Percentiles rank a stretch among this genome's conserved stretches.
Conservation (phyloP, 1,284 basidiomycete species). For the Moesziomyces sp. region DNA sequence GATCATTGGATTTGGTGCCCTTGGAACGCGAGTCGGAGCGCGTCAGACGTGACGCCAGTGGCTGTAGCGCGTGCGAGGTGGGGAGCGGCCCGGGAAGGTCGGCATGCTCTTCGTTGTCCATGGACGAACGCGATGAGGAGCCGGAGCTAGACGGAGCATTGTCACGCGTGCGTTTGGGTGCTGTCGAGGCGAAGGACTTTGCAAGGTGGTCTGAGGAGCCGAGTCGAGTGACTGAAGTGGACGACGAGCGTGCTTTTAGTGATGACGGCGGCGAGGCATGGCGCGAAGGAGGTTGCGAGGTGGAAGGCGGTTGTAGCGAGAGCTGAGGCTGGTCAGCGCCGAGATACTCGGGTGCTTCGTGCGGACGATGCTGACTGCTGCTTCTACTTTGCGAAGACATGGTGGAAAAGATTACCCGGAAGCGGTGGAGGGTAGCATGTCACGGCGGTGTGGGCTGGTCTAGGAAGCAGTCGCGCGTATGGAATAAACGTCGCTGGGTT, state of each 20-base stretch:
- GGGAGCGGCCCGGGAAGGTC: conserved; percentile 40
- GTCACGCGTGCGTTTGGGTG: conserved; percentile 2
- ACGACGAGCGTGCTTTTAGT: conserved; percentile 12
- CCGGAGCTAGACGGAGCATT: conserved; percentile 6
- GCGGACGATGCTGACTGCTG: conserved; percentile 33
- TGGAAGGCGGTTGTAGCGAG: conserved; percentile 18
- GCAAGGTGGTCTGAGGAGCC: conserved; percentile 14
- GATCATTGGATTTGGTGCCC: not conserved
- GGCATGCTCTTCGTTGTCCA: conserved; percentile 30
- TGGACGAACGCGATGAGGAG: conserved; percentile 15
- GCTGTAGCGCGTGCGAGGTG: conserved; percentile 26
- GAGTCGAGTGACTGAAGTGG: conserved; percentile 22
- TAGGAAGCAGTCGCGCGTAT: not conserved
- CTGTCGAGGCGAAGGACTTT: conserved; percentile 8
- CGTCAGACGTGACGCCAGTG: conserved; percentile 28
- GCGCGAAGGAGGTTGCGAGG: conserved; percentile 13
- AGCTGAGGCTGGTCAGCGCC: conserved; percentile 30
- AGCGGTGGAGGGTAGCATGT: conserved; percentile 15
- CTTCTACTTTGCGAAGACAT: conserved; percentile 26
- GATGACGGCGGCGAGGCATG: conserved; percentile 22
- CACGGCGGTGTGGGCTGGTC: conserved; percentile 5
- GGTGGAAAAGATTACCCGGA: conserved; percentile 4
- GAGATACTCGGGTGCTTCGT: conserved; percentile 32
- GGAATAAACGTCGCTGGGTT: not conserved
- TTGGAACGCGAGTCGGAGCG: conserved; percentile 24